Base-by-base conservation (phyloP, 805 yeast species). In the Candida koratica region DNA sequence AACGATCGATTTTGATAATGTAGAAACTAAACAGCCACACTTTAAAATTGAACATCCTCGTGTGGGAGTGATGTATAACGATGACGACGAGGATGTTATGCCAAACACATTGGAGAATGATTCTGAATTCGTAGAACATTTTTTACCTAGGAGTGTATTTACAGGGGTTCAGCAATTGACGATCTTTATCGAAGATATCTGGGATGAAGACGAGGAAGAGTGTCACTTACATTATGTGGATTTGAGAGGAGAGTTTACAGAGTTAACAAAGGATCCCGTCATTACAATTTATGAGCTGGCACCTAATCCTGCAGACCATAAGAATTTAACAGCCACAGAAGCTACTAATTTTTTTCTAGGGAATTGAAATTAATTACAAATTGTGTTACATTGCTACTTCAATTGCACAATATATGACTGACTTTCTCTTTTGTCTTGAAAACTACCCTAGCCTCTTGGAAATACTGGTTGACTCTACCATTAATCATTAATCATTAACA, bases 281-380 rank as follows among this genome's bases (percentile, higher is more conserved):
- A 69, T 83, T 11, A 70, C 95, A 0, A 52, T 84, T 14, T 90
- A 89, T 56, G 97, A 90, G 59, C 75, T 88, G 37, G 94, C 96
- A 0, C 93, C 97, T 3, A 89, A 89, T 55, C 96, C 96, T 0
- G 77, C 81, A 1, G 97, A 89, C 54, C 97, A 90, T 56, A 77
- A 63, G 46, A 52, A 48, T 22, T 33, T 57, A 22, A 51, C 46
- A 27, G 51, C 45, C 12, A 41, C 47, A 17, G 46, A 39, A 5
- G 6, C 42, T 9, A 31, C 28, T 12, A 36, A 31, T 15, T 36
- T n/a, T 19, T 30, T 31, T 9, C 7, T 36, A 16, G 38, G 38
- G 3, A 35, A 28, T 35, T 35, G 17, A 12, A n/a, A n/a, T n/a
- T n/a, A 5, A 6, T 5, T 25, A 25, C 16, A 25, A 25, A 11